Percentiles rank a stretch among this genome's conserved stretches.
Conservation (phyloP, 1,284 basidiomycete genomes). For the Phaffia rhodozyma region DNA sequence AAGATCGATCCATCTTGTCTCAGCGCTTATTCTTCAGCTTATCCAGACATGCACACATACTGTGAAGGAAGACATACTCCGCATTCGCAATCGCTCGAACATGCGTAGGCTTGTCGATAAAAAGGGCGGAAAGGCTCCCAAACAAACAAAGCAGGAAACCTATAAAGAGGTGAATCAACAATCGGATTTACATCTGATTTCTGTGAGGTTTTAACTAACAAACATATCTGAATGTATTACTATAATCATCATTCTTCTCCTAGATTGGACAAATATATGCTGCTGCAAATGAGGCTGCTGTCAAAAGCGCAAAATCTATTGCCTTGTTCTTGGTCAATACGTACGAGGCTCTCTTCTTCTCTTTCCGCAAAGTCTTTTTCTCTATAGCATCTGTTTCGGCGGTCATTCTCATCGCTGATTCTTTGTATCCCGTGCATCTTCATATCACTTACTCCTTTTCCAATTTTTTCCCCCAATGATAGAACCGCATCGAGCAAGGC, state of each 20-base stretch:
- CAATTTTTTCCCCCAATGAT: neutral
- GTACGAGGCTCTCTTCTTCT: conserved; percentile 31
- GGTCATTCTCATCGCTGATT: neutral
- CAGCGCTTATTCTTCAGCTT: conserved; percentile 84
- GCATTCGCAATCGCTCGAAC: conserved; percentile 42
- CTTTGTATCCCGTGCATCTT: too few species aligned
- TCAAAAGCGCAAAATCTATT: conserved; percentile 71
- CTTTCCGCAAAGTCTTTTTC: neutral
- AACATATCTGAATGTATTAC: too few species aligned
- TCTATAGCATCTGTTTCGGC: neutral
- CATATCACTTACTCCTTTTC: too few species aligned
- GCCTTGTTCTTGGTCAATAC: conserved; percentile 71
- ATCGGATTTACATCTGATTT: too few species aligned
- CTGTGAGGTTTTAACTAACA: too few species aligned
- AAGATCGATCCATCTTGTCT: conserved; percentile 74
- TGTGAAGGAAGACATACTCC: conserved; percentile 40
- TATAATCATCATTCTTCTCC: too few species aligned
- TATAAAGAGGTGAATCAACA: too few species aligned
- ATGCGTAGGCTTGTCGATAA: conserved; percentile 40
- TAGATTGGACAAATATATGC: too few species aligned
- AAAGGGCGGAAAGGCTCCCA: conserved; percentile 18
- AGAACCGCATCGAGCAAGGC: conserved; percentile 69
- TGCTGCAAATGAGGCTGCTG: conserved; percentile 48
- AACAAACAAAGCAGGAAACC: conserved; percentile 18
- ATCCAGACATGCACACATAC: conserved; percentile 84